Evolutionary conservation across 2,329 filamentous ascomycete genomes (phyloP), one percentile per base, ranked within the genome.

Genomic region (Epichloe gansuensis): DNA sequence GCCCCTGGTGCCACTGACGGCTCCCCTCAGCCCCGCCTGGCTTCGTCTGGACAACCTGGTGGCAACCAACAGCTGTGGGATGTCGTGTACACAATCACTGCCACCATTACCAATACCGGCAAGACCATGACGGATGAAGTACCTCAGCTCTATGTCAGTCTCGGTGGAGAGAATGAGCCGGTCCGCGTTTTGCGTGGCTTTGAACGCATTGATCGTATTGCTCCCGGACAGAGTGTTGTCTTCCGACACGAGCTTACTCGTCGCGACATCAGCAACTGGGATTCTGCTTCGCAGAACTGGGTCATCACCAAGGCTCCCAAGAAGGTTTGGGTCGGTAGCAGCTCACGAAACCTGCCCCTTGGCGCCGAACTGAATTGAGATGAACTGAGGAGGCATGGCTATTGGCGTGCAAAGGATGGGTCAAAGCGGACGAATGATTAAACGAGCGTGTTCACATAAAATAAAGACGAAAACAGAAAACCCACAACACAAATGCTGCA

Each of bases 261-360:
- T 41, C 82, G 89, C 53, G 91, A 96, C 63, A 60, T 96, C 52
- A 89, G 85, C 65, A 93, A 90, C 72, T 96, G 91, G 91, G 88
- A 95, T 59, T 72, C 79, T 1, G 75, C 64, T 1, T 66, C 71
- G n/a, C 91, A 96, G 75, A 84, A 96, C 73, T 97, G 91, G 91
- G 78, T 89, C 46, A 61, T 81, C n/a, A 74, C 70, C 8, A 59
- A 69, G 17, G 61, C 68, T 46, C 62, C 72, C 53, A 82, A 82
- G 73, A 79, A 65, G 52, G 72, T 78, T 12, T 78, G 65, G 56
- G 75, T 82, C 7, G 78, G 78, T 3, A 69, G 72, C 58, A 80
- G 75, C 61, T 81, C 77, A 53, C 69, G 78, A 48, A 72, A 81
- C 60, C 62, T 82, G 62, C 72, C 73, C 1, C 68, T 81, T 37